Conservation (phyloP, 257 asterid species). For the Cordia subcordata region DNA sequence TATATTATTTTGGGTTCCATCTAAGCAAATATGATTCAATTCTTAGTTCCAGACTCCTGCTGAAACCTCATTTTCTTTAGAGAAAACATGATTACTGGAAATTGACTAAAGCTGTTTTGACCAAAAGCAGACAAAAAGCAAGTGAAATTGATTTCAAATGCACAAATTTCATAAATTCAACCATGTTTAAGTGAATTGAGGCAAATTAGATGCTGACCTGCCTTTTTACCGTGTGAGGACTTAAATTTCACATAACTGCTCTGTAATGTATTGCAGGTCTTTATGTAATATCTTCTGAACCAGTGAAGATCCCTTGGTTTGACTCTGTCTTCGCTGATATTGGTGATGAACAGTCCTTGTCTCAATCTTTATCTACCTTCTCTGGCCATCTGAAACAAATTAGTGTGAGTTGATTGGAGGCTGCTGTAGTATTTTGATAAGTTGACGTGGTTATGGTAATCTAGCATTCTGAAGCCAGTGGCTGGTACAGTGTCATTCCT, state of each 20-base stretch:
- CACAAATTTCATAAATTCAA: too few relatives aligned
- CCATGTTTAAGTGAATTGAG: too few relatives aligned
- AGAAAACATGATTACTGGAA: too few relatives aligned
- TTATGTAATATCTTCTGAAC: slow-evolving; percentile 84
- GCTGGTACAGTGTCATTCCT: neutral
- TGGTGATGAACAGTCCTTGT: slow-evolving; percentile 94
- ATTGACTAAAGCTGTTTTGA: neutral
- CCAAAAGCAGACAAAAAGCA: neutral
- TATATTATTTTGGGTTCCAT: too few relatives aligned
- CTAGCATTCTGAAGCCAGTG: neutral
- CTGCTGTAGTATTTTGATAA: slow-evolving; percentile 7
- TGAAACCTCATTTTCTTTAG: too few relatives aligned
- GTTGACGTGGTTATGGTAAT: slow-evolving; percentile 1
- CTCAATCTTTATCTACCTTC: slow-evolving; percentile 95
- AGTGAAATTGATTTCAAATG: neutral
- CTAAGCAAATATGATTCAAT: too few relatives aligned
- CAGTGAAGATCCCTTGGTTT: slow-evolving; percentile 94
- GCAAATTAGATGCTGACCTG: neutral
- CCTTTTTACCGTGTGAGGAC: neutral
- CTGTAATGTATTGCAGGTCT: slow-evolving; percentile 56
- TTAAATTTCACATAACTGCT: neutral
- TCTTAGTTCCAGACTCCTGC: too few relatives aligned
- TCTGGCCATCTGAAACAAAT: slow-evolving; percentile 98
- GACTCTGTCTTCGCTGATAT: slow-evolving; percentile 95
- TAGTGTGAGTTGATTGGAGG: slow-evolving; percentile 55